Conservation (phyloP, 1,284 basidiomycete genomes). For the Cerrena zonata region DNA sequence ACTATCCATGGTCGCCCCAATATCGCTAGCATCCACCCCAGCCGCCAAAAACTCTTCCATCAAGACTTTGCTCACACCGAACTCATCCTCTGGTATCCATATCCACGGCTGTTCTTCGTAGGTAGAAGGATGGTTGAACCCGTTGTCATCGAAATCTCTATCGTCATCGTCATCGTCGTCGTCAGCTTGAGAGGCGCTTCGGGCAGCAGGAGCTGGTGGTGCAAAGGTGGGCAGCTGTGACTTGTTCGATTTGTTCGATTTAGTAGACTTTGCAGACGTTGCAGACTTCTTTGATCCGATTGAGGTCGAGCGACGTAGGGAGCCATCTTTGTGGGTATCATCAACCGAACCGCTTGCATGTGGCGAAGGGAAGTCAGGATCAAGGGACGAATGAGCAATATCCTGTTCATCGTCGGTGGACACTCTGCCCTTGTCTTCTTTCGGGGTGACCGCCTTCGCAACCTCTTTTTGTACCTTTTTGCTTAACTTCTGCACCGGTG, state of each 20-base stretch:
- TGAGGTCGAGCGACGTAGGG: not conserved
- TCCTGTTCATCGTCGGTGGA: not conserved
- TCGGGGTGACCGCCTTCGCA: constrained; percentile 10
- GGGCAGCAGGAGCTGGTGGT: not conserved
- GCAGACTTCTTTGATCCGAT: not conserved
- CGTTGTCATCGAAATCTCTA: constrained; percentile 31
- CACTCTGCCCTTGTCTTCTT: not conserved
- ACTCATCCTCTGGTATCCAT: constrained; percentile 58
- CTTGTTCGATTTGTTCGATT: not conserved
- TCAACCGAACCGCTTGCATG: not conserved
- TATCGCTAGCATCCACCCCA: constrained; percentile 42
- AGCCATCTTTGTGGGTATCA: not conserved
- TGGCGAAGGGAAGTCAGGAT: not conserved
- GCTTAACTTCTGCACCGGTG: constrained; percentile 10
- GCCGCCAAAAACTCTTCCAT: constrained; percentile 39
- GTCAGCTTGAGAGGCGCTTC: not conserved
- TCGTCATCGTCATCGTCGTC: constrained; percentile 20
- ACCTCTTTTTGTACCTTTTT: constrained; percentile 11
- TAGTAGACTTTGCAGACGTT: not conserved
- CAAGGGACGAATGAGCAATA: not conserved
- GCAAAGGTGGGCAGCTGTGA: constrained; percentile 3
- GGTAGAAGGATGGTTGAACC: constrained; percentile 61
- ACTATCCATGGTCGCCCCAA: constrained; percentile 45
- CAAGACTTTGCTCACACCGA: constrained; percentile 51
- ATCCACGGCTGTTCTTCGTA: constrained; percentile 57